phyloP scores from a whole-genome alignment of 75 land plant genomes.

The Pseudotsuga menziesii region DNA sequence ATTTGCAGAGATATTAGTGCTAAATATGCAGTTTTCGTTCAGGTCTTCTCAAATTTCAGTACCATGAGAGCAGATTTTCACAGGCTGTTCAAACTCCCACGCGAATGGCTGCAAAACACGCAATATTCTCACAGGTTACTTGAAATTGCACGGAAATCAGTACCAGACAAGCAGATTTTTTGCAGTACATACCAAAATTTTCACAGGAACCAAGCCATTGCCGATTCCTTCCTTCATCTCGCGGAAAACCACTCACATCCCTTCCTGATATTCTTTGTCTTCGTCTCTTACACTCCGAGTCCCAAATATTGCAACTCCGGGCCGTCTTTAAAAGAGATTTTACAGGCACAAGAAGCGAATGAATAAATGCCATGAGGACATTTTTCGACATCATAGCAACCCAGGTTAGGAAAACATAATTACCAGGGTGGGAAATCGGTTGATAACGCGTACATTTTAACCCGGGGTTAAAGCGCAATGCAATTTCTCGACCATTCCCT shows the following conservation, averaged over 20 bases:
- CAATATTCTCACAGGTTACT: not conserved
- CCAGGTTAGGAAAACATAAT: not conserved
- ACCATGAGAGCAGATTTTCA: not conserved
- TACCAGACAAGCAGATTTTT: conserved; percentile 1
- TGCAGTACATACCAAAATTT: not conserved
- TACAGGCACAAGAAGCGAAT: not conserved
- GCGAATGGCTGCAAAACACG: not conserved
- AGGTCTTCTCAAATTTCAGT: not conserved
- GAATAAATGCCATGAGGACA: not conserved
- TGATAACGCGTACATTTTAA: not conserved
- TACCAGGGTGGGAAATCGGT: not conserved
- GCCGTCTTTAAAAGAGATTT: not conserved
- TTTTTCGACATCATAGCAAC: conserved; percentile 3
- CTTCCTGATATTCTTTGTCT: not conserved
- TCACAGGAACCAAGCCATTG: not conserved
- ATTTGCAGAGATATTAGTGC: not conserved
- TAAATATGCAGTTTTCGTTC: not conserved
- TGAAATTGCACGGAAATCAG: not conserved
- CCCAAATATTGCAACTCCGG: not conserved
- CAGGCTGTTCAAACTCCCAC: not conserved
- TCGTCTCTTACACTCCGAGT: not conserved
- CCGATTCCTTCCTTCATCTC: not conserved
- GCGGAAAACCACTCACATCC: not conserved
- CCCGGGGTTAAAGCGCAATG: not conserved
- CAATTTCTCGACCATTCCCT: not conserved